phyloP scores from a whole-genome alignment of 306 rosid species.

The Quercus dentata region DNA sequence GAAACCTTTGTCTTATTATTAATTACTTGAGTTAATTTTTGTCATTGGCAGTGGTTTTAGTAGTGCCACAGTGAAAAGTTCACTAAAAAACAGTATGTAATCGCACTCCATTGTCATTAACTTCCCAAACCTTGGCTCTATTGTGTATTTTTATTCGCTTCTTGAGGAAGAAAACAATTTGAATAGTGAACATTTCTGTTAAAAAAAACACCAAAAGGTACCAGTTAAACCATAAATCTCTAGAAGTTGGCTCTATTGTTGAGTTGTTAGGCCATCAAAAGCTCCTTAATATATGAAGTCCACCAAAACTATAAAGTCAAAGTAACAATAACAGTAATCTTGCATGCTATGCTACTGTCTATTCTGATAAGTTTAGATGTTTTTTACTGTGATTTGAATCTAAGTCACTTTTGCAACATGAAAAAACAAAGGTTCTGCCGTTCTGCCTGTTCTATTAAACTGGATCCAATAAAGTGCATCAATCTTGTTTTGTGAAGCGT shows the following conservation, averaged over 20 bases:
- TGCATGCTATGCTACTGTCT: neutral
- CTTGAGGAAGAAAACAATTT: no score
- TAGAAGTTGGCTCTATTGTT: neutral
- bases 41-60: constrained; percentile 28
- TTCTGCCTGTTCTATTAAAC: constrained; percentile 4
- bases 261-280: neutral
- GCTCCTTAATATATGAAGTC: neutral
- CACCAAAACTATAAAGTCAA: neutral
- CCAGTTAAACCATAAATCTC: no score
- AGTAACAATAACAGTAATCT: neutral
- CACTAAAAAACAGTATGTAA: constrained; percentile 9
- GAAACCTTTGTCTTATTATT: neutral
- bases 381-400: neutral
- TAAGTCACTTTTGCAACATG: neutral
- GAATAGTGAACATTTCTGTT: no score
- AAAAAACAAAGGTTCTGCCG: neutral
- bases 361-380: neutral
- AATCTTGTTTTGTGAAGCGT: constrained; percentile 33
- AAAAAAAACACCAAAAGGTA: no score
- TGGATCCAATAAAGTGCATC: constrained; percentile 29
- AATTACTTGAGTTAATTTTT: constrained; percentile 26
- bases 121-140: neutral
- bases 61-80: constrained; percentile 35
- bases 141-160: no score
- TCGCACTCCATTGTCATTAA: constrained; percentile 11